Evolutionary conservation across 139 green algal genomes (phyloP).

Genomic region (Haematococcus lacustris): DNA sequence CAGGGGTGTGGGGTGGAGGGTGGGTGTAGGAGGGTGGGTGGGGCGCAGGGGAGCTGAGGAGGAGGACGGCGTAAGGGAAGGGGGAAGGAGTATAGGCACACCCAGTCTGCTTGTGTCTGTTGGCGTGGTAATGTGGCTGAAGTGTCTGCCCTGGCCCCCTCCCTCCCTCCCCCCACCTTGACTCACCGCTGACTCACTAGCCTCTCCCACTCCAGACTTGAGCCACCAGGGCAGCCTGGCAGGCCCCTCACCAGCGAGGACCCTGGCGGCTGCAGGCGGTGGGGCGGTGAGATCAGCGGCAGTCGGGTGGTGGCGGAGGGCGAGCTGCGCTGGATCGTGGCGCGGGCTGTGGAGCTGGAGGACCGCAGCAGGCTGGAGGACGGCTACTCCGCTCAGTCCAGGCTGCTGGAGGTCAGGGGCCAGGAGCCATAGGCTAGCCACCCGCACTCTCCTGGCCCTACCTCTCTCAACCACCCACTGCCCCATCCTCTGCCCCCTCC

Average conservation of each 20-base stretch:
- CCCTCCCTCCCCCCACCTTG: no score
- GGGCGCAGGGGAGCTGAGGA: not conserved
- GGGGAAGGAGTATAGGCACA: not conserved
- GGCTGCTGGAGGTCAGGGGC: constrained; percentile 13
- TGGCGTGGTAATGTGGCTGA: not conserved
- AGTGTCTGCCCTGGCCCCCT: no score
- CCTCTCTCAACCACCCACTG: no score
- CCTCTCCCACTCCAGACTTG: no score
- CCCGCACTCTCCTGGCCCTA: not conserved
- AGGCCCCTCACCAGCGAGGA: not conserved
- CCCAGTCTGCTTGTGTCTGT: not conserved
- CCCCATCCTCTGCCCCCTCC: no score
- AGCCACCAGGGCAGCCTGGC: no score
- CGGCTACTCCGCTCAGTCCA: constrained; percentile 9
- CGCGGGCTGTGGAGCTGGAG: constrained; percentile 19
- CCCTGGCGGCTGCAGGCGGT: constrained; percentile 5
- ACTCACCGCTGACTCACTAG: no score
- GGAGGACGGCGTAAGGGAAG: not conserved
- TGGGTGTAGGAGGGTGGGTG: not conserved
- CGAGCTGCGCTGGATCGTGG: constrained; percentile 28
- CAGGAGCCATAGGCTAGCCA: not conserved
- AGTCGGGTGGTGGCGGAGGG: constrained; percentile 26
- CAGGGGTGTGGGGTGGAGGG: not conserved
- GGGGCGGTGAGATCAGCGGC: constrained; percentile 24
- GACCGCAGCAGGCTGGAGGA: constrained; percentile 14